phyloP scores from a whole-genome alignment of 108 stramenopile genomes.

The Schizochytrium sp. region DNA sequence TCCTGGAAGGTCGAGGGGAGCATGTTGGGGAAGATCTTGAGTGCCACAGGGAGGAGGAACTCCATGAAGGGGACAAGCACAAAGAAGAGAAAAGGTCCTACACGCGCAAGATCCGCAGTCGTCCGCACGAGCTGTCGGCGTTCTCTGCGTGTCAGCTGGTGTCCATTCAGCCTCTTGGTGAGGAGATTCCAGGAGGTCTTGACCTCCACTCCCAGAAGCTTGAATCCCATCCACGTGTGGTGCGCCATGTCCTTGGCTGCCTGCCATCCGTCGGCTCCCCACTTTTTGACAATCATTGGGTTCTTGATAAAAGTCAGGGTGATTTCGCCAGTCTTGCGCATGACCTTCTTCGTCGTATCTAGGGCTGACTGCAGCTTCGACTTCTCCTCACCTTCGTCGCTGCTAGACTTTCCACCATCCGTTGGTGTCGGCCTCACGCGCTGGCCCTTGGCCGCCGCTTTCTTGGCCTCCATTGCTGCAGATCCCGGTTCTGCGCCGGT shows the following conservation, averaged over 20 bases:
- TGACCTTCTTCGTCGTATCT: constrained; percentile 9
- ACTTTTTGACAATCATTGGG: constrained; percentile 27
- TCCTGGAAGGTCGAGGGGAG: constrained; percentile 98
- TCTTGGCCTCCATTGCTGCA: too few species aligned
- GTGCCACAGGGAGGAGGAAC: constrained; percentile 94
- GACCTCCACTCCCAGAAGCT: constrained; percentile 91
- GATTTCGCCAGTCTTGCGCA: constrained; percentile 26
- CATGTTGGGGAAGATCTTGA: constrained; percentile 98
- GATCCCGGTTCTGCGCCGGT: too few species aligned
- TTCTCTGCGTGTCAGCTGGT: constrained; percentile 91
- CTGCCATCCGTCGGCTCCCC: constrained; percentile 12
- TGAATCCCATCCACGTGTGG: constrained; percentile 95
- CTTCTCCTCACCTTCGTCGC: neutral
- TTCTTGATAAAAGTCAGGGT: constrained; percentile 45
- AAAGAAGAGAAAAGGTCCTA: constrained; percentile 96
- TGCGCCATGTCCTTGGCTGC: constrained; percentile 82
- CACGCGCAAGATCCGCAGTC: constrained; percentile 92
- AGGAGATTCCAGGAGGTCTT: constrained; percentile 87
- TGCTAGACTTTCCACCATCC: too few species aligned
- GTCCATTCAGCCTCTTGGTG: constrained; percentile 82
- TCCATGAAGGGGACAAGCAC: constrained; percentile 98
- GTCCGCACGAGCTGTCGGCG: constrained; percentile 95
- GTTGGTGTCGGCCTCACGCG: too few species aligned
- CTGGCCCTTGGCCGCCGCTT: too few species aligned
- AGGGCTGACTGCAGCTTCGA: neutral